Evolutionary conservation across 2,329 filamentous ascomycete species (phyloP), one percentile per base, ranked within the genome.

Genomic region (Juglanconis juglandina): DNA sequence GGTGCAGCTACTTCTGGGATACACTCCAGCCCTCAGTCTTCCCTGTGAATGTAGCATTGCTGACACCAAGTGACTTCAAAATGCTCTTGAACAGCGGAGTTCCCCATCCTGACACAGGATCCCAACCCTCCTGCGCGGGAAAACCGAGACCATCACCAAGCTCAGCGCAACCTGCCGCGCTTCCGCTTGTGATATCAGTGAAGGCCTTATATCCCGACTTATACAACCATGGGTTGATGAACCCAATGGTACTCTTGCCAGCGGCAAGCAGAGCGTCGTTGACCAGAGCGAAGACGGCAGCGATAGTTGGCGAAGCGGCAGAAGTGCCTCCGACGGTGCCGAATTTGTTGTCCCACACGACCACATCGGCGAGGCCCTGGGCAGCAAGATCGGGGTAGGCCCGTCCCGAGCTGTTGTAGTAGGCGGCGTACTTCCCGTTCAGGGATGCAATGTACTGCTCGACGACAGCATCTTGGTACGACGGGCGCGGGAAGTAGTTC

Each of bases 311-410:
- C 4, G 83, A 77, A 42, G 80, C 80, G 1, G 82, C 82, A 57
- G 79, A 81, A 11, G 80, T 82, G 10, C 80, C 80, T 51, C 72
- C 65, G 2, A 79, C 68, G 2, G 63, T 62, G 0, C 56, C 44
- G 5, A 68, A 60, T 13, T 58, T 53, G 7, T 73, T 75, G 5
- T 68, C 68, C 14, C 71, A 64, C 3, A 74, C 60, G 41, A 76
- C 74, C 6, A 70, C 63, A 59, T 87, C 88, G 63, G 85, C 82
- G 7, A 82, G 82, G 1, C 86, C 81, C 30, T 90, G 77, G 3
- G 77, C 80, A 4, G 79, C 75, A 32, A 85, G 72, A 65, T 85
- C 82, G 0, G 82, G 82, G 24, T 78, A 75, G 1, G 75, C 81
- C 4, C 82, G 75, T 42, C 79, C 81, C 3, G 67, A 71, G 0